These are phyloP conservation scores for Boletellus deceptivus DNA, from an alignment of 1,284 basidiomycete genomes.

Conservation along the genomic window DNA sequence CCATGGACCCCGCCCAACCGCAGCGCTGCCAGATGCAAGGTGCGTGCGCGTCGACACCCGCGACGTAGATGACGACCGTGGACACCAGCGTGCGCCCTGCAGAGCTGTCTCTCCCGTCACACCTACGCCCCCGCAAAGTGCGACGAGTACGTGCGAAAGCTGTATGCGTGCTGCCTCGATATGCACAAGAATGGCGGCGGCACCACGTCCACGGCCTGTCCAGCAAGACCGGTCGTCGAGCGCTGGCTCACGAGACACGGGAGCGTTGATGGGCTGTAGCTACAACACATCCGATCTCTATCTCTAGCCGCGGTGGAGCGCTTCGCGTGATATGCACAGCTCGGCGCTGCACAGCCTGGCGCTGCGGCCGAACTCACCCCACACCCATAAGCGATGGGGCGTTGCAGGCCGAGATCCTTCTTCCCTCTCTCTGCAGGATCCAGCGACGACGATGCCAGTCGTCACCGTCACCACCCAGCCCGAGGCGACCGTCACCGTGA, in stretches of 20 bases:
- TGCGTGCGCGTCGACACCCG: conserved; percentile 5
- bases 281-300: too few species aligned
- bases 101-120: conserved; percentile 60
- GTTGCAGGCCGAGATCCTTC: neutral
- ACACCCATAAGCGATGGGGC: conserved; percentile 2
- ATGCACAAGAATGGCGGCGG: conserved; percentile 50
- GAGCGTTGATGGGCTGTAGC: neutral
- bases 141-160: conserved; percentile 44
- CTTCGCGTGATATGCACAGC: conserved; percentile 3
- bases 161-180: conserved; percentile 29
- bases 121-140: conserved; percentile 66
- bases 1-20: neutral
- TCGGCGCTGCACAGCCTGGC: conserved; percentile 15
- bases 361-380: conserved; percentile 1
- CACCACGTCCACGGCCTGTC: conserved; percentile 58
- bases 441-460: conserved; percentile 12
- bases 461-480: conserved; percentile 7
- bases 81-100: conserved; percentile 56
- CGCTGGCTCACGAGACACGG: conserved; percentile 51
- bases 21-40: conserved; percentile 35
- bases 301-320: too few species aligned
- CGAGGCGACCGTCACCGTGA: neutral
- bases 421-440: neutral
- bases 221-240: conserved; percentile 49
- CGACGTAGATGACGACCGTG: neutral